Evolutionary conservation across 345 rosid genomes (phyloP), one percentile per base, ranked within the genome.

Genomic region (Ceriops zippeliana): DNA sequence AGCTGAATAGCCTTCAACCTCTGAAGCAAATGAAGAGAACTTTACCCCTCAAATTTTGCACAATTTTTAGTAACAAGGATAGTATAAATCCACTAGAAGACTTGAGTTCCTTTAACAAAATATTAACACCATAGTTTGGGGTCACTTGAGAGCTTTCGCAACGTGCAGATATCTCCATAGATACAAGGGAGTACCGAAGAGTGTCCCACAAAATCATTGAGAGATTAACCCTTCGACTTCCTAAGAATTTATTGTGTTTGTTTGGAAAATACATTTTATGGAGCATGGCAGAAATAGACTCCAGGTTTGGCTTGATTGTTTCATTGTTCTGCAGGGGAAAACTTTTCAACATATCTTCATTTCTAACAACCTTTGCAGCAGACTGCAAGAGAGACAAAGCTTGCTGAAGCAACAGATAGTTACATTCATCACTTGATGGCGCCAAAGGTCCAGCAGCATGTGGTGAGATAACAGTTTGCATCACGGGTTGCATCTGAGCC

Each of bases 171-270:
- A 91, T 79, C 81, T 95, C 99, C 71, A 86, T 85, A 22, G 96
- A 88, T 66, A 84, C 80, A 58, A 95, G 88, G 53, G 99, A 86
- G 79, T 87, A 90, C 79, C 83, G 86, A n/a, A 95, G 96, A 58
- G 89, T 84, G 80, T 95, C 97, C 99, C 99, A 95, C 86, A 91
- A 83, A 61, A 90, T 74, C 73, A 87, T 72, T 61, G 89, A 81
- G 61, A 76, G 83, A 67, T 83, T 80, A 54, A 79, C 66, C 82
- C 86, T 81, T 1, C 78, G 65, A 65, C 82, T 77, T 79, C 73
- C 81, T 20, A 64, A 73, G 68, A 72, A 54, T 62, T 73, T 81
- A 60, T 90, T 86, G 67, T 63, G 80, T 58, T 66, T 75, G 35
- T 69, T 74, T 26, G 84, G 61, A 72, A 84, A 84, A 77, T 87